Conservation (phyloP, 2,329 filamentous ascomycete genomes). For the Verticillium klebahnii region DNA sequence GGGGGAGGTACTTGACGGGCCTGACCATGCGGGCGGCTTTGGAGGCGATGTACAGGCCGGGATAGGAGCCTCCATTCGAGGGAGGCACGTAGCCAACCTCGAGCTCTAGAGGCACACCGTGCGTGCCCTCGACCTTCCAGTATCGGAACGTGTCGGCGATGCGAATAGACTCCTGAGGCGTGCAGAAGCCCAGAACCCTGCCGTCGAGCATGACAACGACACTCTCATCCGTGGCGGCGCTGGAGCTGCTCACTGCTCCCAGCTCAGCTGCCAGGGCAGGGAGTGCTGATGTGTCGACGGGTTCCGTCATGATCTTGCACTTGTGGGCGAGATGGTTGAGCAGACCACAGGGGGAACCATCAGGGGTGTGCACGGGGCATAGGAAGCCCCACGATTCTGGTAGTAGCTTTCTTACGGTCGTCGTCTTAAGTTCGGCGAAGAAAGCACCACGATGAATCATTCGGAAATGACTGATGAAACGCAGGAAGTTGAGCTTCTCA, state of each 20-base stretch:
- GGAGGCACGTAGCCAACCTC: slow-evolving; percentile 90
- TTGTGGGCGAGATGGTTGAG: slow-evolving; percentile 95
- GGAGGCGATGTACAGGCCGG: slow-evolving; percentile 91
- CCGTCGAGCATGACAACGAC: slow-evolving; percentile 90
- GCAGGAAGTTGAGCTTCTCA: slow-evolving; percentile 97
- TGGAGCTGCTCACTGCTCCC: slow-evolving; percentile 71
- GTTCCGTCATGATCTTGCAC: slow-evolving; percentile 78
- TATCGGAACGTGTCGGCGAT: slow-evolving; percentile 85
- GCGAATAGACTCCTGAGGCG: slow-evolving; percentile 72
- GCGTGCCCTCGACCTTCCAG: slow-evolving; percentile 89
- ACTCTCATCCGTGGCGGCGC: slow-evolving; percentile 75
- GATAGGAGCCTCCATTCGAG: slow-evolving; percentile 89
- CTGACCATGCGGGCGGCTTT: slow-evolving; percentile 81
- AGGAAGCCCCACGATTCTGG: slow-evolving; percentile 98
- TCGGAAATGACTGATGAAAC: slow-evolving; percentile 97
- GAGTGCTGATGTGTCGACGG: slow-evolving; percentile 69
- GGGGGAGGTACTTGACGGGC: slow-evolving; percentile 85
- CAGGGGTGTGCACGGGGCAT: slow-evolving; percentile 94
- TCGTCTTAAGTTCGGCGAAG: slow-evolving; percentile 96
- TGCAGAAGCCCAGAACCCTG: slow-evolving; percentile 83
- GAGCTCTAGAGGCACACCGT: slow-evolving; percentile 74
- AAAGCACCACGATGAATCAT: slow-evolving; percentile 99
- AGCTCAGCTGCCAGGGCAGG: slow-evolving; percentile 72
- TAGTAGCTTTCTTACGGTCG: slow-evolving; percentile 88
- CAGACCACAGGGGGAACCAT: slow-evolving; percentile 90